Evolutionary conservation across 2,329 filamentous ascomycete species (phyloP).

Genomic region (Colletotrichum karsti): DNA sequence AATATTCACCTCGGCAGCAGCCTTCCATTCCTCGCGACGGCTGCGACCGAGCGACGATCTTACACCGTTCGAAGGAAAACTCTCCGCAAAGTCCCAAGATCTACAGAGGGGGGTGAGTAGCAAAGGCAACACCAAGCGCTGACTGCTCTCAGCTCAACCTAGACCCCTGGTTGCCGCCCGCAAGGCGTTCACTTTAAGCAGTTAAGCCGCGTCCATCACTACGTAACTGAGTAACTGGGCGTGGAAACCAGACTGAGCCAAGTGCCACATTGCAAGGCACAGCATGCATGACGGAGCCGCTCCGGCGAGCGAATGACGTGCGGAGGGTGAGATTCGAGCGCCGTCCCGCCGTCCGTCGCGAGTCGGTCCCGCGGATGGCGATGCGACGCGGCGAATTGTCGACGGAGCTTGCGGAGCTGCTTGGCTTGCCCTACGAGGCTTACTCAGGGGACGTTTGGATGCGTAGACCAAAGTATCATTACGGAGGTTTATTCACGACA

Average conservation of each 20-base stretch:
- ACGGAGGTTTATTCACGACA: not conserved
- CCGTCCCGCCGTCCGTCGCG: not conserved
- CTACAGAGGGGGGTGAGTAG: not conserved
- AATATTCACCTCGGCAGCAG: not conserved
- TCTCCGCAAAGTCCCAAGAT: slow-evolving; percentile 8
- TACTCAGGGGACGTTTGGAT: not conserved
- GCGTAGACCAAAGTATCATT: not conserved
- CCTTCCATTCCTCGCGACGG: slow-evolving; percentile 4
- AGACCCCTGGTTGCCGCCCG: not conserved
- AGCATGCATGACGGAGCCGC: slow-evolving; percentile 2
- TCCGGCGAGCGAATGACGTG: slow-evolving; percentile 6
- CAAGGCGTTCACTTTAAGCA: not conserved
- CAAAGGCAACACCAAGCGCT: no score
- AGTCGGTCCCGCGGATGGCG: not conserved
- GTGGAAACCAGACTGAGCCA: not conserved
- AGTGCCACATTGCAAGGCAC: not conserved
- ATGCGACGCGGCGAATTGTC: not conserved
- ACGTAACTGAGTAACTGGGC: not conserved
- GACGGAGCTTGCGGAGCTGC: not conserved
- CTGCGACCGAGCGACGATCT: slow-evolving; percentile 11
- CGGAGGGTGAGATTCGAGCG: not conserved
- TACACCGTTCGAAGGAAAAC: not conserved
- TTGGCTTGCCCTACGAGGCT: not conserved
- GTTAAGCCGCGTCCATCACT: not conserved
- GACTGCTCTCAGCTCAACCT: no score